These are phyloP conservation scores for Tricladium varicosporioides DNA, from an alignment of 2,329 filamentous ascomycete species.

Conservation along the genomic window DNA sequence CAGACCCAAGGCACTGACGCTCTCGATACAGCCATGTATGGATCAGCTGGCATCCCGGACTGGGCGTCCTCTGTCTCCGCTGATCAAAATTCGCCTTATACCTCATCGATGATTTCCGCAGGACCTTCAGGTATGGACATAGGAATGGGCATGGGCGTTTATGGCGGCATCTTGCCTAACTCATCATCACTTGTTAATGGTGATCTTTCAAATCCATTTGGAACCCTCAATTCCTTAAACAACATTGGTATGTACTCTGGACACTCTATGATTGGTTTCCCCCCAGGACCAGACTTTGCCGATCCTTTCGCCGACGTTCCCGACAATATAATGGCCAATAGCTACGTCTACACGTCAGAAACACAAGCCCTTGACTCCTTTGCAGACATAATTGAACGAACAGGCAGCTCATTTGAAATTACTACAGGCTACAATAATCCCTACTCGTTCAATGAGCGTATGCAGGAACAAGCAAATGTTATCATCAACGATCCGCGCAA, in stretches of 20 bases:
- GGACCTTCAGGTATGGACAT: neutral
- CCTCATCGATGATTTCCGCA: slow-evolving; percentile 4
- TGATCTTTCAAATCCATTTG: slow-evolving; percentile 1
- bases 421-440: slow-evolving; percentile 37
- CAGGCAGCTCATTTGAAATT: slow-evolving; percentile 37
- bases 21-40: slow-evolving; percentile 20
- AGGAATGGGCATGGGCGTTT: neutral
- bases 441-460: slow-evolving; percentile 30
- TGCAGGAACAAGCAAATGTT: slow-evolving; percentile 22
- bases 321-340: slow-evolving; percentile 3
- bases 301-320: neutral
- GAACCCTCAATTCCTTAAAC: neutral
- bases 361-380: slow-evolving; percentile 23
- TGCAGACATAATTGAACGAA: slow-evolving; percentile 39
- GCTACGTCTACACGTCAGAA: neutral
- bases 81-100: neutral
- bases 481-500: slow-evolving; percentile 45
- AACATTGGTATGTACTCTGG: neutral
- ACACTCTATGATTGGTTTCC: neutral
- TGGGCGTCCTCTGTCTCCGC: slow-evolving; percentile 16
- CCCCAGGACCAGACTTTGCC: neutral
- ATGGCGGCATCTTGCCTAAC: neutral
- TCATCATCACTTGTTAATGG: neutral
- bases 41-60: slow-evolving; percentile 26
- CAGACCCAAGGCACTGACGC: slow-evolving; percentile 3